These are phyloP conservation scores for Cladosporium oxysporum DNA, from an alignment of 2,329 filamentous ascomycete genomes.

Conservation along the genomic window DNA sequence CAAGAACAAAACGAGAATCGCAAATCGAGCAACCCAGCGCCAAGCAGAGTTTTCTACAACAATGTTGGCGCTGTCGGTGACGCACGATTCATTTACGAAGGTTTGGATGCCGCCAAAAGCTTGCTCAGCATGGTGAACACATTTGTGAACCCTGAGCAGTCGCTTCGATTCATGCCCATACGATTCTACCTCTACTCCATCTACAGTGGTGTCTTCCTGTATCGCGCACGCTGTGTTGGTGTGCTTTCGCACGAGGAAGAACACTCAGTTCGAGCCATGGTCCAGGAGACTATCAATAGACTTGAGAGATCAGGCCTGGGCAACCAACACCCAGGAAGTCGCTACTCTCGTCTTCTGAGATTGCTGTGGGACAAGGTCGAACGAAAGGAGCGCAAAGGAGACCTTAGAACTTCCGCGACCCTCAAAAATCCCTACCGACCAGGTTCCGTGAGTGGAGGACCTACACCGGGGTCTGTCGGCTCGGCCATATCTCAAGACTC, in stretches of 20 bases:
- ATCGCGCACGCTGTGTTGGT: slow-evolving; percentile 50
- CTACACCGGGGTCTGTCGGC: slow-evolving; percentile 32
- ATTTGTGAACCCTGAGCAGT: slow-evolving; percentile 51
- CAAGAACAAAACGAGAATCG: slow-evolving; percentile 31
- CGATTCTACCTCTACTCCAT: slow-evolving; percentile 53
- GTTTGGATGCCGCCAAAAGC: slow-evolving; percentile 52
- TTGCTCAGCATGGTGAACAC: slow-evolving; percentile 53
- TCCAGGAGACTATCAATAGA: slow-evolving; percentile 48
- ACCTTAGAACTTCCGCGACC: slow-evolving; percentile 22
- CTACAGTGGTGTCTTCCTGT: slow-evolving; percentile 52
- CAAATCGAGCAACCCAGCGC: slow-evolving; percentile 21
- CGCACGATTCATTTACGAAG: slow-evolving; percentile 53
- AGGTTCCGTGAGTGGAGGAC: slow-evolving; percentile 40
- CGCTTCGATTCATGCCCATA: slow-evolving; percentile 51
- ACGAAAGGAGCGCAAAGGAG: slow-evolving; percentile 33
- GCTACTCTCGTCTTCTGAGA: slow-evolving; percentile 50
- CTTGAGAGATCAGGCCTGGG: slow-evolving; percentile 48
- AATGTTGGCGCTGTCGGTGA: slow-evolving; percentile 53
- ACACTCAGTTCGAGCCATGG: slow-evolving; percentile 48
- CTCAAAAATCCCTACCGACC: slow-evolving; percentile 44
- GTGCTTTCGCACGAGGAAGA: slow-evolving; percentile 52
- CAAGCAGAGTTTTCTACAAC: slow-evolving; percentile 46
- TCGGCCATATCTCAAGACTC: slow-evolving; percentile 34
- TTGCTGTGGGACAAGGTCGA: slow-evolving; percentile 52
- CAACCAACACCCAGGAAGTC: slow-evolving; percentile 48